phyloP scores from a whole-genome alignment of 2,329 filamentous ascomycete genomes.

The Raffaelea ambrosiae region DNA sequence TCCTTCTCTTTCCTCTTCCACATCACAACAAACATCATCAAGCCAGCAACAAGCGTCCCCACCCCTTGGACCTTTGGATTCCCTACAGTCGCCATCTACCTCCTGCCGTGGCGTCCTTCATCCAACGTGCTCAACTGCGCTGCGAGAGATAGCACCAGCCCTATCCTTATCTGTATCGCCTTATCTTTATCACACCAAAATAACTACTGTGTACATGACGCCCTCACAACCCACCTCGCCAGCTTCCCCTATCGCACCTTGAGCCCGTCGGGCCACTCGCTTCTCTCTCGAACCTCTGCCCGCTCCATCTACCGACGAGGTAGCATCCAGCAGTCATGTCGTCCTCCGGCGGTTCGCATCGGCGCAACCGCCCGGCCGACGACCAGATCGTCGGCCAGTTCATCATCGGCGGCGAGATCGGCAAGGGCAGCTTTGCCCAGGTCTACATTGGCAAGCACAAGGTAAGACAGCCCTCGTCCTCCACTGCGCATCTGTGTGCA shows the following conservation, averaged over 20 bases:
- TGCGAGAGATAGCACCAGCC: too few relatives aligned
- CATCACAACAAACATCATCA: too few relatives aligned
- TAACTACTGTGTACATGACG: constrained; percentile 7
- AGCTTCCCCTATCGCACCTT: constrained; percentile 7
- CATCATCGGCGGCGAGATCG: constrained; percentile 56
- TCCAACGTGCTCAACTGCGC: too few relatives aligned
- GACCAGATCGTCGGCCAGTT: constrained; percentile 16
- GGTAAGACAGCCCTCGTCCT: too few relatives aligned
- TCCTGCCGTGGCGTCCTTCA: too few relatives aligned
- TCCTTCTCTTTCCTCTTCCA: neutral
- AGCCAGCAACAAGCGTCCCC: too few relatives aligned
- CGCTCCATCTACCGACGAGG: neutral
- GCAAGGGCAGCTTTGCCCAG: constrained; percentile 94
- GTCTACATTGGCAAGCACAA: constrained; percentile 84
- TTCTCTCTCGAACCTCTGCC: neutral
- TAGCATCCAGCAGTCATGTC: constrained; percentile 4
- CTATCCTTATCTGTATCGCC: constrained; percentile 10
- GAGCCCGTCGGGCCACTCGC: constrained; percentile 10
- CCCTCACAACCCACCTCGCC: constrained; percentile 1
- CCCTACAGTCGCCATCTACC: too few relatives aligned
- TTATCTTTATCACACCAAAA: constrained; percentile 9
- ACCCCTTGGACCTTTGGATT: too few relatives aligned
- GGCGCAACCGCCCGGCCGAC: constrained; percentile 10
- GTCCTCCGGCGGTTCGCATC: constrained; percentile 6
- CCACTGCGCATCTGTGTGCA: too few relatives aligned